These are phyloP conservation scores for Cyclocybe aegerita DNA, from an alignment of 768 basidiomycete species.

Conservation along the genomic window DNA sequence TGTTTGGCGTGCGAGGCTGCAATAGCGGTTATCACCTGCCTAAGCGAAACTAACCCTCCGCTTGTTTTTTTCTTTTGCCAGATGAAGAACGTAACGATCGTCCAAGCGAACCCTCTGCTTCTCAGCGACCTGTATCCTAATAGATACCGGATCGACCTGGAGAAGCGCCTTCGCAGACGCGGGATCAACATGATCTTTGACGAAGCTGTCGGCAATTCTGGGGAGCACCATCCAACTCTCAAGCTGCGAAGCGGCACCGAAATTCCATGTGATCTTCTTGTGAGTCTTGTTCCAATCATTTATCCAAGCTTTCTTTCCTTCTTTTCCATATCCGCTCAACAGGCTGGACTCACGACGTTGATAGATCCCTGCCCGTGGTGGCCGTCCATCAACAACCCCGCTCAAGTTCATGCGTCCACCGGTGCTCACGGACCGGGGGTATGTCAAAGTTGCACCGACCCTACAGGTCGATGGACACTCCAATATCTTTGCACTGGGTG, in stretches of 20 bases:
- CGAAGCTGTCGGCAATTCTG: conserved; percentile 46
- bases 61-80: conserved; percentile 29
- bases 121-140: conserved; percentile 55
- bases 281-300: conserved; percentile 5
- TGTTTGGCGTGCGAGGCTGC: background rate
- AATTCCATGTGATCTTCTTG: conserved; percentile 23
- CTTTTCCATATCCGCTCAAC: background rate
- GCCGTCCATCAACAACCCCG: conserved; percentile 49
- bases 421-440: conserved; percentile 38
- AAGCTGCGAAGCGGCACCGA: conserved; percentile 23
- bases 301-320: background rate
- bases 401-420: conserved; percentile 40
- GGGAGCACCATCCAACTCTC: conserved; percentile 13
- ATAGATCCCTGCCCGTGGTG: conserved; percentile 37
- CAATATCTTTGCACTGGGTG: conserved; percentile 63
- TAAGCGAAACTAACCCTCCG: too few species aligned
- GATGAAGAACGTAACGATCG: conserved; percentile 53
- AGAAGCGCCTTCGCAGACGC: conserved; percentile 36
- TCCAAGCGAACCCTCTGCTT: conserved; percentile 51
- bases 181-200: conserved; percentile 50
- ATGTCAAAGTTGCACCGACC: conserved; percentile 52
- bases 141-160: conserved; percentile 49
- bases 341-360: background rate
- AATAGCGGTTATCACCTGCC: too few species aligned
- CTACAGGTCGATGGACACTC: conserved; percentile 51